Base-by-base conservation (phyloP, 345 rosid genomes). In the Sapria himalayana region DNA sequence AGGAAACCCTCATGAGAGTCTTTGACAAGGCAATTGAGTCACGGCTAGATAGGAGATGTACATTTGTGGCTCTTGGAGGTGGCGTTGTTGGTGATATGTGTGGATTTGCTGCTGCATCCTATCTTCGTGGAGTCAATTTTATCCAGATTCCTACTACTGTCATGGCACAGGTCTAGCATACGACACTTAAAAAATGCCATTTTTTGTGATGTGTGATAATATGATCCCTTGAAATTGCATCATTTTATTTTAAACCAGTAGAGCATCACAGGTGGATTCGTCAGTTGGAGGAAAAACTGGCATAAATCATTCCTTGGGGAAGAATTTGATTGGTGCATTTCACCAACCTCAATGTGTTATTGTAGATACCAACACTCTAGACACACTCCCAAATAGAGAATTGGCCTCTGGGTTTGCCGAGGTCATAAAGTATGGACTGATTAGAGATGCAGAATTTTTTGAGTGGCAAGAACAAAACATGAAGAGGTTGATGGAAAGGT, bases 271-370 rank as follows among this genome's bases (percentile, higher is more conserved):
- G 94, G 93, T 84, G 52, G 99, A 91, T 63, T 91, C 99, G 49
- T 91, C 99, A 20, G 93, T 91, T 37, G 99, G 99, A 46, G 99
- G 99, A 21, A 84, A 91, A 72, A 84, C 95, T 19, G 99, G 95
- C 58, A 69, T 84, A 27, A 91, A 91, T 50, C 99, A 91, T 46
- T 59, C 37, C 20, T 95, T 84, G 38, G 99, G 99, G 48, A 91
- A 91, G 76, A 91, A 91, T 52, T 15, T 91, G 78, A 91, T 84
- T 4, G 99, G 99, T 41, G 93, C 99, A 18, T 91, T 91, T 61
- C 80, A 91, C 73, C 99, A 91, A 58, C 99, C 99, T 46, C 93
- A 84, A 50, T 74, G 93, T 56, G 98, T 91, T 33, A 70, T 84
- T 11, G 24, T 91, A 39, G 93, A 91, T 61, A 91, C 95, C 0